Conservation (phyloP, 495 filamentous ascomycete genomes). For the Chaetomidium leptoderma region DNA sequence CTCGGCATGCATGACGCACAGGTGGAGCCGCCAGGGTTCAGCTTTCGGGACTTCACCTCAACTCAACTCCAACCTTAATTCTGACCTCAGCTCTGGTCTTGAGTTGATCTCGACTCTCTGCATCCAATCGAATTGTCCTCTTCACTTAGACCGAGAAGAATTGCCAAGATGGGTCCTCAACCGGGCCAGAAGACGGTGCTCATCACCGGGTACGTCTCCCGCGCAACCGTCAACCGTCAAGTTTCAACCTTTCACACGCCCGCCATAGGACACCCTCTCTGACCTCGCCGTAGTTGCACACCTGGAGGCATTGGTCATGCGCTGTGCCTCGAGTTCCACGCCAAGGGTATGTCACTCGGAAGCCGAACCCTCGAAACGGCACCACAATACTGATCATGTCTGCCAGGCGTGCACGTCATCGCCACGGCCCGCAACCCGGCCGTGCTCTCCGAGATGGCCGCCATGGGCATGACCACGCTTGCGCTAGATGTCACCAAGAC, state of each 20-base stretch:
- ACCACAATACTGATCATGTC: background rate
- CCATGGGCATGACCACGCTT: constrained; percentile 45
- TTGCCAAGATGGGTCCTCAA: constrained; percentile 21
- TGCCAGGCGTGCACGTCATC: constrained; percentile 49
- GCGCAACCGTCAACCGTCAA: background rate
- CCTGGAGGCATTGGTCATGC: constrained; percentile 53
- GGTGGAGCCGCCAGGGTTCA: too few relatives aligned
- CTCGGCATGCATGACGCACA: too few relatives aligned
- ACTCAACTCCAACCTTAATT: background rate
- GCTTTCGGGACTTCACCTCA: background rate
- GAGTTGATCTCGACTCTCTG: background rate
- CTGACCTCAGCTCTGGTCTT: background rate
- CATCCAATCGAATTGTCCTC: background rate
- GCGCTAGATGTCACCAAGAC: constrained; percentile 49
- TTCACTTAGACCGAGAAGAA: background rate
- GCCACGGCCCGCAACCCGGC: constrained; percentile 50
- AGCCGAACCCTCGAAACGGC: background rate
- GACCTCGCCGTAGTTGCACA: constrained; percentile 41
- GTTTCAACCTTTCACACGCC: background rate
- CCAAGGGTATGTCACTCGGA: constrained; percentile 34
- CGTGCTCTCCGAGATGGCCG: constrained; percentile 42
- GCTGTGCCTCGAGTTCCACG: constrained; percentile 47
- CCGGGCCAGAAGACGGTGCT: constrained; percentile 48
- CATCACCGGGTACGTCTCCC: constrained; percentile 44
- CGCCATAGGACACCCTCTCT: background rate